Base-by-base conservation (phyloP, 345 rosid species). In the Murraya koenigii region DNA sequence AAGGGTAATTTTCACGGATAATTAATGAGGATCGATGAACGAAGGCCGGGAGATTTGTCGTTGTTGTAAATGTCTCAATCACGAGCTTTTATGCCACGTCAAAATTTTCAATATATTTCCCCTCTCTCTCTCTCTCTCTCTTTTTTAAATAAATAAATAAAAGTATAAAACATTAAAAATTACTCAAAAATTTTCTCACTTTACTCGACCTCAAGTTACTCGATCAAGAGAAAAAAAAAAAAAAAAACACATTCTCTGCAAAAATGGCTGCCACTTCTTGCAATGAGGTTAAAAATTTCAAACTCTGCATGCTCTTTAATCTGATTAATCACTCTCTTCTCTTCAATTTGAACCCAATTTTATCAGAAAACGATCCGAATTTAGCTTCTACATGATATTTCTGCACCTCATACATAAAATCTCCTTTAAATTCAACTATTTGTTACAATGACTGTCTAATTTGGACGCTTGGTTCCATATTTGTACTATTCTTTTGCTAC, bases 21-120 rank as follows among this genome's bases (percentile, higher is more conserved):
- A 20, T 2, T 10, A 5, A 32, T 10, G 26, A 0, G 30, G 17
- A 44, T 3, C 49, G 49, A 13, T 13, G 49, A 44, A 13, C 13
- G 60, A 3, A 28, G 62, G 30, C 4, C 38, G 32, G 55, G 13
- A 56, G 39, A 10, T 30, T 72, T 78, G 85, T 85, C 80, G 75
- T 68, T 68, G 82, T 80, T 71, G 28, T 60, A 35, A 58, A 71
- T 64, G 86, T 86, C 85, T 77, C 78, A 72, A 68, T 83, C 90
- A 78, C 63, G 20, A 26, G 56, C 69, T 70, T 84, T 77, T 78
- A 80, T 82, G 89, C 77, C 84, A 58, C 82, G 84, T 82, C 82
- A 77, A 82, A 72, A 75, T 78, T 8, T 11, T 38, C 78, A 80
- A 52, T 72, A 65, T 72, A 66, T 72, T 63, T 69, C 38, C 26